A percentile compares a stretch with the other conserved stretches of the same genome.
Conservation (phyloP, 495 filamentous ascomycete species). For the Parathielavia appendiculata region DNA sequence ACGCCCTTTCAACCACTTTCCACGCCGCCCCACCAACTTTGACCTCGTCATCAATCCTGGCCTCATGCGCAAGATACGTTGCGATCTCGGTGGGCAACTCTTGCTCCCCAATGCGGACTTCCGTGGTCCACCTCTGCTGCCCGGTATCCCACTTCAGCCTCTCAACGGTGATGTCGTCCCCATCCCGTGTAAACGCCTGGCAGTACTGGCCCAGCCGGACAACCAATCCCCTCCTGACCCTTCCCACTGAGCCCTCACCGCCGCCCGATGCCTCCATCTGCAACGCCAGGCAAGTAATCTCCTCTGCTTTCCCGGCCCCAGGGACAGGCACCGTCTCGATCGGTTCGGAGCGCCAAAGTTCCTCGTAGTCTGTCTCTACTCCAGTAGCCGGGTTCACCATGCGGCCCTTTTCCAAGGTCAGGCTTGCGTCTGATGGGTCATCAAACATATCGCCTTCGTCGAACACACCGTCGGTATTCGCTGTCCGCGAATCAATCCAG, state of each 20-base stretch:
- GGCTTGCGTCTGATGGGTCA: slow-evolving; percentile 32
- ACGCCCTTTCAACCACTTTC: slow-evolving; percentile 23
- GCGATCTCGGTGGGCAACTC: slow-evolving; percentile 18
- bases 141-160: slow-evolving; percentile 38
- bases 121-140: slow-evolving; percentile 16
- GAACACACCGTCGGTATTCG: slow-evolving; percentile 25
- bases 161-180: slow-evolving; percentile 37
- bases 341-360: slow-evolving; percentile 42
- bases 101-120: slow-evolving; percentile 18
- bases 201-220: slow-evolving; percentile 45
- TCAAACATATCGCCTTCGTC: slow-evolving; percentile 52
- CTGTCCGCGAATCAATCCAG: slow-evolving; percentile 47
- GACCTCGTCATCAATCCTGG: slow-evolving; percentile 14
- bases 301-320: slow-evolving; percentile 12
- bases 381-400: slow-evolving; percentile 47
- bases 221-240: slow-evolving; percentile 37
- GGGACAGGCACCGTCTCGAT: slow-evolving; percentile 25
- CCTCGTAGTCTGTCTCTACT: slow-evolving; percentile 45
- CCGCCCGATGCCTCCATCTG: slow-evolving; percentile 2
- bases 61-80: slow-evolving; percentile 13
- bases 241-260: background rate
- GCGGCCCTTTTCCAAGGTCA: slow-evolving; percentile 44
- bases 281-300: background rate
- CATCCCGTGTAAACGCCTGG: slow-evolving; percentile 43
- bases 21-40: slow-evolving; percentile 17